These are phyloP conservation scores for Collybiopsis luxurians DNA, from an alignment of 768 basidiomycete species.

Conservation along the genomic window DNA sequence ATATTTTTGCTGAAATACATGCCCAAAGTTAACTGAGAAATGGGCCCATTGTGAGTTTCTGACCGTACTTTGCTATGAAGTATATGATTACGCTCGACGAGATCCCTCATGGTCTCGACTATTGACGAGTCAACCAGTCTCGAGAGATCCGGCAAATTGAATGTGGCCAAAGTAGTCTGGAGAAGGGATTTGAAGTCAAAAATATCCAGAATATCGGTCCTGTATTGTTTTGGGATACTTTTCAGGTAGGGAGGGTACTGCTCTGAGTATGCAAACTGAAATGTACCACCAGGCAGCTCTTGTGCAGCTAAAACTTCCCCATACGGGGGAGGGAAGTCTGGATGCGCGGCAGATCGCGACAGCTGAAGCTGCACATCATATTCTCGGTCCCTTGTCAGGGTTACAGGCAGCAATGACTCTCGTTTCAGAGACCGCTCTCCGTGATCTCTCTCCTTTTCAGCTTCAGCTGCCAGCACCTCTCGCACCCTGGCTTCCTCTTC, in stretches of 20 bases:
- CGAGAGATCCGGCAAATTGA: not conserved
- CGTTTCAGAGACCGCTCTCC: too few species aligned
- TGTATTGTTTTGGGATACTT: slow-evolving; percentile 12
- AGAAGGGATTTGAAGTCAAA: slow-evolving; percentile 15
- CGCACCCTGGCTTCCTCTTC: not conserved
- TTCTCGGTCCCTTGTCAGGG: too few species aligned
- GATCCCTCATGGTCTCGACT: slow-evolving; percentile 15
- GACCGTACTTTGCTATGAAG: slow-evolving; percentile 8
- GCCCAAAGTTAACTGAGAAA: slow-evolving; percentile 3
- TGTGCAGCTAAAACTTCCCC: not conserved
- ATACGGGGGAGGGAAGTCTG: not conserved
- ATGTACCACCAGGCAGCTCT: not conserved
- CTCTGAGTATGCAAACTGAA: slow-evolving; percentile 15
- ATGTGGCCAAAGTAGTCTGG: slow-evolving; percentile 10
- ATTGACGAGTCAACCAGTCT: not conserved
- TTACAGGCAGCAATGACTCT: not conserved
- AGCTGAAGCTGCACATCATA: not conserved
- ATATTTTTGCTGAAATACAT: slow-evolving; percentile 24
- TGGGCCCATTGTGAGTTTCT: not conserved
- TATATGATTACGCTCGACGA: slow-evolving; percentile 15
- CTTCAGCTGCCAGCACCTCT: too few species aligned
- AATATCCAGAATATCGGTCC: slow-evolving; percentile 9
- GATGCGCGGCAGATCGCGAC: not conserved
- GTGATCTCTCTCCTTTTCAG: slow-evolving; percentile 12
- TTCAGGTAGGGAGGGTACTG: slow-evolving; percentile 19